A percentile compares a stretch with the other conserved stretches of the same genome.
phyloP scores from a whole-genome alignment of 2,329 filamentous ascomycete species.

The Phialocephala subalpina region DNA sequence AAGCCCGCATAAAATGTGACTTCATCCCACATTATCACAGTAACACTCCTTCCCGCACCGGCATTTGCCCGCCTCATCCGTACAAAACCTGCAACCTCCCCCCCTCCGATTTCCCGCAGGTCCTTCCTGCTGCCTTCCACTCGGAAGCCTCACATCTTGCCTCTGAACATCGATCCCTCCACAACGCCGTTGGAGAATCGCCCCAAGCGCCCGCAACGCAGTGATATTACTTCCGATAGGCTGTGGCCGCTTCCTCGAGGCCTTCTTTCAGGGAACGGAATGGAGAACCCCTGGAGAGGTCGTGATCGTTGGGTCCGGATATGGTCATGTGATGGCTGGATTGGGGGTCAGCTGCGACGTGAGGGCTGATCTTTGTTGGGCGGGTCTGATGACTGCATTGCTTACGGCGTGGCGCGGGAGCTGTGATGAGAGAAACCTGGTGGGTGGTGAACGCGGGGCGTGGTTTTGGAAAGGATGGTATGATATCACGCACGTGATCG shows the following conservation, averaged over 20 bases:
- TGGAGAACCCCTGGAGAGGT: slow-evolving; percentile 1
- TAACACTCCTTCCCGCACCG: not conserved
- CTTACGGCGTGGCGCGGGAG: not conserved
- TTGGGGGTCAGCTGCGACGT: slow-evolving; percentile 12
- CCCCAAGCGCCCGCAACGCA: slow-evolving; percentile 12
- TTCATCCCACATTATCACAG: not conserved
- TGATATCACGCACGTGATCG: too few species aligned
- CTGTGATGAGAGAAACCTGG: too few species aligned
- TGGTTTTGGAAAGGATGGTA: too few species aligned
- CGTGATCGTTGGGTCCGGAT: slow-evolving; percentile 15
- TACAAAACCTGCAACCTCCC: too few species aligned
- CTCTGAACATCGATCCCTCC: too few species aligned
- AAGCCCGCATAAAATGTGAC: not conserved
- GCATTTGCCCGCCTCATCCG: not conserved
- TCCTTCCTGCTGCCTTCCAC: slow-evolving; percentile 11
- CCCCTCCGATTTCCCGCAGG: too few species aligned
- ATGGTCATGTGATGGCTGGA: slow-evolving; percentile 14
- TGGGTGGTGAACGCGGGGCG: too few species aligned
- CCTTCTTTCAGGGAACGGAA: not conserved
- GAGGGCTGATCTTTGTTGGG: slow-evolving; percentile 3
- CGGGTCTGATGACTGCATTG: not conserved
- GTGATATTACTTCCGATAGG: slow-evolving; percentile 12
- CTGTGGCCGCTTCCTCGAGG: not conserved
- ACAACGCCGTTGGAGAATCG: slow-evolving; percentile 10
- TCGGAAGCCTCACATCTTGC: not conserved